Evolutionary conservation across 352 stramenopile genomes (phyloP), one percentile per base, ranked within the genome.

Genomic region (Phytopythium oedochilum): DNA sequence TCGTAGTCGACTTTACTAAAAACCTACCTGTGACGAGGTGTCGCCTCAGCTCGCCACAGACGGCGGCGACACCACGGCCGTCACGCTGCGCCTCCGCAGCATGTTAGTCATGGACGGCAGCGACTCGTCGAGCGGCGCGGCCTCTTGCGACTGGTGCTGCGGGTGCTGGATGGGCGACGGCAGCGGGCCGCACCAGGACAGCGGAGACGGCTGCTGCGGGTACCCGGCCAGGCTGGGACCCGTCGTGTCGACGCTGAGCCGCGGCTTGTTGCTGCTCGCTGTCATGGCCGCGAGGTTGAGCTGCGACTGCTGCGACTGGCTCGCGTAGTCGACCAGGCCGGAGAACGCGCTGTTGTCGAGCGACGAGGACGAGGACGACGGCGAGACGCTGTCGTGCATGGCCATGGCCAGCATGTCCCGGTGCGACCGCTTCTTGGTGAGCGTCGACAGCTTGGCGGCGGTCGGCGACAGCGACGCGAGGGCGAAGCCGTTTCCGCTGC

Each of bases 81-180:
- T 48, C 23, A 48, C 23, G 23, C 42, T 48, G 53, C 54, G 60
- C 26, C 76, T 73, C 48, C 71, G 76, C 34, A 89, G 66, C 49
- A 87, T 59, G 36, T 83, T 78, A 47, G 66, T 80, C 58, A 89
- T 85, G 45, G 78, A 82, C 22, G 78, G 76, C 46, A 89, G 71
- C 54, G 75, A 84, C 31, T 87, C 75, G 14, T 55, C 48, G 34
- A 34, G n/a, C 8, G 20, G 23, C 5, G 10, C 42, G 18, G 3
- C 44, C 50, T n/a, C 35, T n/a, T 1, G 25, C 42, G 20, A 23
- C 14, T 48, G 42, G 42, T 48, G 12, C 5, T 26, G 20, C n/a
- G 29, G 18, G 28, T 42, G 46, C 11, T 17, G 46, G 18, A 53
- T 53, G 29, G 46, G 46, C 20, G 46, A 53, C 31, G 46, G 46